Conservation (phyloP, 78 protist genomes). For the Dictyostelium capitatum region DNA sequence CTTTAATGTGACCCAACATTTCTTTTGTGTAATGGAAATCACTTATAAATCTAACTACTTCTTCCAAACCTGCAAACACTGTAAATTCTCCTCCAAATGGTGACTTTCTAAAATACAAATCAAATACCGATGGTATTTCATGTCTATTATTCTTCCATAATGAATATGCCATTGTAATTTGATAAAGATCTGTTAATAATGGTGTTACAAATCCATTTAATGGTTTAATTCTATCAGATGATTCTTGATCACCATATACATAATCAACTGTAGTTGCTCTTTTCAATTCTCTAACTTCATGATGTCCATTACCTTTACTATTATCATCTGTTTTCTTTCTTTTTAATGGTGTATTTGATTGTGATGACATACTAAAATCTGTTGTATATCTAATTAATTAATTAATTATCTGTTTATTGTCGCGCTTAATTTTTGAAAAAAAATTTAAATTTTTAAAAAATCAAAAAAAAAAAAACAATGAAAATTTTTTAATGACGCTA, state of each 20-base stretch:
- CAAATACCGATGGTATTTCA: conserved; percentile 89
- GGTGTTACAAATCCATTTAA: conserved; percentile 85
- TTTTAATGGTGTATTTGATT: conserved; percentile 8
- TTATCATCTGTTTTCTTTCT: conserved; percentile 5
- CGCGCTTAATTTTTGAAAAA: neutral
- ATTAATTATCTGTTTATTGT: neutral
- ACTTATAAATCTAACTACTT: conserved; percentile 65
- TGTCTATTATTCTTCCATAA: conserved; percentile 86
- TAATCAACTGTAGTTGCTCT: conserved; percentile 64
- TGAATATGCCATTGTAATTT: conserved; percentile 94
- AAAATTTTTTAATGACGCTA: neutral
- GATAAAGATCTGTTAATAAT: conserved; percentile 90
- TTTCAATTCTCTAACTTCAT: conserved; percentile 46
- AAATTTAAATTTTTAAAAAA: neutral
- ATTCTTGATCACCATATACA: conserved; percentile 33
- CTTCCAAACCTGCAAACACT: conserved; percentile 94
- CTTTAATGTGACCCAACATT: conserved; percentile 81
- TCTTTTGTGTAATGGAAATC: conserved; percentile 72
- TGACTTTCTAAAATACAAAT: conserved; percentile 93
- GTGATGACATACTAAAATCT: conserved; percentile 1
- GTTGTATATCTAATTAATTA: neutral
- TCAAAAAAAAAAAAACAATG: neutral
- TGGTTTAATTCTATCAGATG: conserved; percentile 33
- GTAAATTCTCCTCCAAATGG: conserved; percentile 96
- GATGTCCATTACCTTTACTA: neutral